Evolutionary conservation across 139 green algal species (phyloP).

Genomic region (Tetraselmis striata): DNA sequence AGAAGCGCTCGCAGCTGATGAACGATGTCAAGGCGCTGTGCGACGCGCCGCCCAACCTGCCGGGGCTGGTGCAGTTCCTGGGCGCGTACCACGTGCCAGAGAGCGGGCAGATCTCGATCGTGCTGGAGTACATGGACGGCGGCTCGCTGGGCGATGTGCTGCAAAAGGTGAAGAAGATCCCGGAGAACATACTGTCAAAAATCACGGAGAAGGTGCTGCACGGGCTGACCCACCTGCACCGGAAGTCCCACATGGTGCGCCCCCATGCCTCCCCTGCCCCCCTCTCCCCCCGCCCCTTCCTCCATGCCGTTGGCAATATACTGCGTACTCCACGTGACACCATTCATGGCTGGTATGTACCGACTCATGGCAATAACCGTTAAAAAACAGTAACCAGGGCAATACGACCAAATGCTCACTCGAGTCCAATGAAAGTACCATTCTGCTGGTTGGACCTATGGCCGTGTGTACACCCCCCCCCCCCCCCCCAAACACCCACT

Average conservation of each 20-base stretch:
- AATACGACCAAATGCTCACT: no score
- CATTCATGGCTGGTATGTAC: no score
- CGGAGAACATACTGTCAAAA: conserved; percentile 70
- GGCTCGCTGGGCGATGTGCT: conserved; percentile 81
- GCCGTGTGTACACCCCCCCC: no score
- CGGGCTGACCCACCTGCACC: conserved; percentile 79
- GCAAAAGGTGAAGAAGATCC: conserved; percentile 49
- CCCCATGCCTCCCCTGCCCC: no score
- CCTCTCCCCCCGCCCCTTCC: no score
- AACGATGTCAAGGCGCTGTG: conserved; percentile 81
- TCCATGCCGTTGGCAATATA: no score
- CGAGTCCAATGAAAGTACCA: no score
- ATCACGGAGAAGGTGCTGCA: conserved; percentile 62
- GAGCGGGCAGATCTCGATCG: conserved; percentile 70
- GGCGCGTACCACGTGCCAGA: conserved; percentile 73
- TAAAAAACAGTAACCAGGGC: no score
- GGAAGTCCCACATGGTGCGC: conserved; percentile 30
- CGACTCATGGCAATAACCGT: no score
- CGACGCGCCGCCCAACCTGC: conserved; percentile 34
- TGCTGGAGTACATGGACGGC: conserved; percentile 95
- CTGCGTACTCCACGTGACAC: no score
- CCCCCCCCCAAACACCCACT: no score
- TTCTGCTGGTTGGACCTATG: no score
- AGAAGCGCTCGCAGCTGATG: conserved; percentile 79
- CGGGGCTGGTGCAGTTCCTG: conserved; percentile 63